Evolutionary conservation across 2,329 filamentous ascomycete species (phyloP).

Genomic region (Penicillium sp.): DNA sequence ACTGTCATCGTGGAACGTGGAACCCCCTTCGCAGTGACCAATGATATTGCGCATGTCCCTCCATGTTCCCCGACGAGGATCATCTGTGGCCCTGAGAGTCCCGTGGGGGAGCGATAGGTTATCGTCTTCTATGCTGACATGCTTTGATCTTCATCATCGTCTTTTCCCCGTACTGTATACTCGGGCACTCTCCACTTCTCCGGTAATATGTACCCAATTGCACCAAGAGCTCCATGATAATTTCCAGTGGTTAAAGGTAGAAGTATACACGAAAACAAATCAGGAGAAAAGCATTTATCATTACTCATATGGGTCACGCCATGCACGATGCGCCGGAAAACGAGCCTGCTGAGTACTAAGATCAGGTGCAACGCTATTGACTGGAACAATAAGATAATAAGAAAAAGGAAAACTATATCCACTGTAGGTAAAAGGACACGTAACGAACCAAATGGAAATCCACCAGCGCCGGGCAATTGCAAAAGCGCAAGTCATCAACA

Average conservation of each 20-base stretch:
- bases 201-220: conserved; percentile 11
- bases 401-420: conserved; percentile 4
- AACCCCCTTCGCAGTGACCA: conserved; percentile 22
- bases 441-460: conserved; percentile 3
- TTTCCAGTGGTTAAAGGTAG: neutral
- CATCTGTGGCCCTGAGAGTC: conserved; percentile 4
- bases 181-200: neutral
- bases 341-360: conserved; percentile 5
- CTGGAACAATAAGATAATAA: neutral
- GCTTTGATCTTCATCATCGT: neutral
- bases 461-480: conserved; percentile 14
- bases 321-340: conserved; percentile 12
- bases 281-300: conserved; percentile 19
- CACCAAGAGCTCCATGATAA: conserved; percentile 14
- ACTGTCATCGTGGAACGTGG: conserved; percentile 19
- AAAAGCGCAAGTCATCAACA: conserved; percentile 15
- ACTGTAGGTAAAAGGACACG: neutral
- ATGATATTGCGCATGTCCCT: conserved; percentile 33
- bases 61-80: conserved; percentile 33
- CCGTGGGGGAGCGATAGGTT: conserved; percentile 16
- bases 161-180: neutral
- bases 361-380: neutral
- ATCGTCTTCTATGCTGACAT: neutral
- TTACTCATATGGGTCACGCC: conserved; percentile 11
- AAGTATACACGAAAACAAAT: conserved; percentile 13